These are phyloP conservation scores for Clarireedia monteithiana DNA, from an alignment of 2,329 filamentous ascomycete species.

Conservation along the genomic window DNA sequence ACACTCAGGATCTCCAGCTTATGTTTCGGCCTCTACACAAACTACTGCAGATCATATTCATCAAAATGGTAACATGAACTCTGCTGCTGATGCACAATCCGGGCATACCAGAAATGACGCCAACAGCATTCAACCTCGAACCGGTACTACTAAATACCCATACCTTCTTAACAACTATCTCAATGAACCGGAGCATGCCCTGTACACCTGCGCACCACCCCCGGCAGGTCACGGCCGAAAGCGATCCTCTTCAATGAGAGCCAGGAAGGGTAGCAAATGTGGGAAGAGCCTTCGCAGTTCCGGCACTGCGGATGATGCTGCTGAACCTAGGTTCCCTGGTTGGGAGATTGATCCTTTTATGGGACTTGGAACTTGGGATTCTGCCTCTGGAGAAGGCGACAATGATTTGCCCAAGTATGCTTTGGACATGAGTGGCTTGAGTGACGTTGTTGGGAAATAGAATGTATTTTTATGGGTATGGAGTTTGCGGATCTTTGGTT, in stretches of 20 bases:
- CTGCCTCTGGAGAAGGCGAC: background rate
- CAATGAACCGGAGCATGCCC: background rate
- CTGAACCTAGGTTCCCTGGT: slow-evolving; percentile 7
- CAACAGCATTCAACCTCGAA: background rate
- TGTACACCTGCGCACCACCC: background rate
- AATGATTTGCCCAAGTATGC: slow-evolving; percentile 2
- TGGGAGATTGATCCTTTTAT: slow-evolving; percentile 12
- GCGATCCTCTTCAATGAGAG: slow-evolving; percentile 2
- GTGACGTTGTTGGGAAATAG: background rate
- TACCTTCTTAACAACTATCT: background rate
- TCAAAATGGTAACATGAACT: background rate
- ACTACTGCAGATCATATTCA: background rate
- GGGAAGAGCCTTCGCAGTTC: slow-evolving; percentile 15
- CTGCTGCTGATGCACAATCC: background rate
- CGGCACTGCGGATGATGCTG: slow-evolving; percentile 3
- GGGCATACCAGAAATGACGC: background rate
- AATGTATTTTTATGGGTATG: no score
- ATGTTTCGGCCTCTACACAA: background rate
- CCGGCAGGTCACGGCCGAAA: background rate
- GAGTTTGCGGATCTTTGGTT: no score
- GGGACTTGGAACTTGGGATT: slow-evolving; percentile 16
- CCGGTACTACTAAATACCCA: background rate
- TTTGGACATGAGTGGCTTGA: slow-evolving; percentile 15
- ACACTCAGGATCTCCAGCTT: background rate
- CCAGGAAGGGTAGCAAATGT: slow-evolving; percentile 14